These are phyloP conservation scores for Candida michaelii DNA, from an alignment of 805 yeast genomes.

Conservation along the genomic window DNA sequence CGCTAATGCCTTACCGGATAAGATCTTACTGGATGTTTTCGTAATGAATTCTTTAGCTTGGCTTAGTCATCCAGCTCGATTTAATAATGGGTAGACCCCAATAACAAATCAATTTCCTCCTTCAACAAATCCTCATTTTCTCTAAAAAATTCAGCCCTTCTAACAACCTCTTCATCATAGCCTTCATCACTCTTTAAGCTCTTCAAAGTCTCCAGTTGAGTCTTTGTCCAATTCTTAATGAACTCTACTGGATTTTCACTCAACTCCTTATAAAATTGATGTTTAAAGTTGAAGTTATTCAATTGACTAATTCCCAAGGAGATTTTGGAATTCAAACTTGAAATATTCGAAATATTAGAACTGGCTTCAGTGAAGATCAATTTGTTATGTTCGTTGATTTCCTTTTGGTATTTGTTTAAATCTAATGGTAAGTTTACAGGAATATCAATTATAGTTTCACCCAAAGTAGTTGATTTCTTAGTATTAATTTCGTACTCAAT, in stretches of 20 bases:
- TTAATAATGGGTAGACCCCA: conserved; percentile 54
- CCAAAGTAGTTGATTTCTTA: conserved; percentile 72
- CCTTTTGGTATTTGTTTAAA: conserved; percentile 36
- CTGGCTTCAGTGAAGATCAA: conserved; percentile 43
- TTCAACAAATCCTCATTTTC: conserved; percentile 65
- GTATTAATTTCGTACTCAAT: conserved; percentile 76
- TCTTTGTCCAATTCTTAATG: conserved; percentile 69
- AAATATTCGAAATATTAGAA: conserved; percentile 43
- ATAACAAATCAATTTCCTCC: conserved; percentile 74
- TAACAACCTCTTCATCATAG: conserved; percentile 81
- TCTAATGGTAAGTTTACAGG: conserved; percentile 43
- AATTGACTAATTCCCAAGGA: conserved; percentile 52
- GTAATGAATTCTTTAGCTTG: no score
- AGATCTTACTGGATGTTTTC: no score
- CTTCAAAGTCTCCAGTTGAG: conserved; percentile 81
- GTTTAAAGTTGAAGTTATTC: conserved; percentile 60
- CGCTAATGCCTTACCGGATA: no score
- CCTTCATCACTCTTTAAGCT: conserved; percentile 88
- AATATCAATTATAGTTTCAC: conserved; percentile 78
- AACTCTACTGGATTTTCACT: conserved; percentile 77
- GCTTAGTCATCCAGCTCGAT: no score
- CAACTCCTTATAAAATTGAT: conserved; percentile 73
- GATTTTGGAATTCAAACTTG: conserved; percentile 42
- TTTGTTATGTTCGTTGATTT: conserved; percentile 36
- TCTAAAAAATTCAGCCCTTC: conserved; percentile 76